Base-by-base conservation (phyloP, 2,329 filamentous ascomycete genomes). In the Beauveria caledonica region DNA sequence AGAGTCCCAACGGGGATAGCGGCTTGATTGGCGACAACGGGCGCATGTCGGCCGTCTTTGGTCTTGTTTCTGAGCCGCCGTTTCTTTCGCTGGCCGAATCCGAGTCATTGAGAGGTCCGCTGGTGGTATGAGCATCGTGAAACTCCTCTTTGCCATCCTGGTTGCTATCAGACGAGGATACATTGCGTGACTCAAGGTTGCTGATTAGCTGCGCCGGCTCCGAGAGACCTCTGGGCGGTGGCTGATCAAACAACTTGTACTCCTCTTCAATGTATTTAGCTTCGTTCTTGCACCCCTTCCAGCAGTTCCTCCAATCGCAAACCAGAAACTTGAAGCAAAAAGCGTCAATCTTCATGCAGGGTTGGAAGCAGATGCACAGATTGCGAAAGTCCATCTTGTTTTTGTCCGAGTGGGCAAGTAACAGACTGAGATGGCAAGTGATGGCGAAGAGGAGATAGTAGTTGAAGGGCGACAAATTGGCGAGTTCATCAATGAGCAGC, bases 381-480 rank as follows among this genome's bases (percentile, higher is more conserved):
- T 97, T 97, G 70, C 90, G 86, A 71, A 93, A 96, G 71, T 96
- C 91, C 93, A 97, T 97, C 78, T 96, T 96, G 82, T 97, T 97
- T 78, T 93, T 92, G 65, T 95, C 90, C 25, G 92, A 89, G 72
- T 96, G 93, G 1, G 90, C 92, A 66, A 96, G 86, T 10, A 97
- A 82, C 27, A 97, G 82, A 68, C 92, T 96, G 53, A 97, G 86
- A 69, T 97, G 93, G 74, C 93, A 97, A 39, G 93, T 97, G 67
- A 97, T 96, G 68, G 93, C 93, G 72, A 97, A 97, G 6, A 97
- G 85, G 15, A 97, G 87, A 70, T 97, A 97, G 76, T 97, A 97
- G 76, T 97, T 96, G 79, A 94, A 97, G 0, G 93, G 93, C 7
- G 93, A 90, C n/a, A 97, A 81, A 67, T 90, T 92, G 1, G 93